Evolutionary conservation across 352 stramenopile genomes (phyloP).

Genomic region (Phytophthora colocasiae): DNA sequence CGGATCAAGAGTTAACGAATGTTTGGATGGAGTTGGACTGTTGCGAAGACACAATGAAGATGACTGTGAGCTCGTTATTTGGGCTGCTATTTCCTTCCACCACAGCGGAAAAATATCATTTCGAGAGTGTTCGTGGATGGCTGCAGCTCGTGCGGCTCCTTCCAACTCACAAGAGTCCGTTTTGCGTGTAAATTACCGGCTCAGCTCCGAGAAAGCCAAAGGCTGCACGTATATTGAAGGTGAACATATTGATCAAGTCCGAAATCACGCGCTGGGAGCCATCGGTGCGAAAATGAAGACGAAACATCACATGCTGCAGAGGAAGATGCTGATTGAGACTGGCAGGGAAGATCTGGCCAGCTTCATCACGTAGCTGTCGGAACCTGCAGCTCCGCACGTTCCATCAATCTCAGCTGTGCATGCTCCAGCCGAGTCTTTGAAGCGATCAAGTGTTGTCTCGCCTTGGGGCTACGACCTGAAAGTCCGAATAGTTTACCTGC

Average conservation of each 20-base stretch:
- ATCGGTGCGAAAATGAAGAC: slow-evolving; percentile 39
- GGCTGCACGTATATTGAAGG: slow-evolving; percentile 34
- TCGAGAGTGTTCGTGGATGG: slow-evolving; percentile 35
- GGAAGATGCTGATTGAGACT: slow-evolving; percentile 35
- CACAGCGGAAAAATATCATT: slow-evolving; percentile 39
- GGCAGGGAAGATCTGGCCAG: slow-evolving; percentile 28
- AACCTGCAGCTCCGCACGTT: slow-evolving; percentile 4
- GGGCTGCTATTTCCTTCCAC: slow-evolving; percentile 39
- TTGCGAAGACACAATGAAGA: slow-evolving; percentile 29
- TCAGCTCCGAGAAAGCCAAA: slow-evolving; percentile 30
- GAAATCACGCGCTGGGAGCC: slow-evolving; percentile 31
- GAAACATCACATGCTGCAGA: slow-evolving; percentile 32
- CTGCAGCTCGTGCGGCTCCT: slow-evolving; percentile 21
- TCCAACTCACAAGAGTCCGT: slow-evolving; percentile 26
- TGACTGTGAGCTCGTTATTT: slow-evolving; percentile 35
- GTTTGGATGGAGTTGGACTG: slow-evolving; percentile 31
- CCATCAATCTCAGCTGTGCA: slow-evolving; percentile 13
- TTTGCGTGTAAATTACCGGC: slow-evolving; percentile 27
- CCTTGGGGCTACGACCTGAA: neutral
- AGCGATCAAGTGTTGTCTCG: slow-evolving; percentile 5
- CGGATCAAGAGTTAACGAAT: slow-evolving; percentile 26
- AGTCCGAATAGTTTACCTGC: slow-evolving; percentile 7
- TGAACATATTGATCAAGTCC: slow-evolving; percentile 40
- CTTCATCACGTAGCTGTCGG: slow-evolving; percentile 22
- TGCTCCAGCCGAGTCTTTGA: slow-evolving; percentile 14